phyloP scores from a whole-genome alignment of 2,329 filamentous ascomycete genomes.

The Clarireedia hainanense region DNA sequence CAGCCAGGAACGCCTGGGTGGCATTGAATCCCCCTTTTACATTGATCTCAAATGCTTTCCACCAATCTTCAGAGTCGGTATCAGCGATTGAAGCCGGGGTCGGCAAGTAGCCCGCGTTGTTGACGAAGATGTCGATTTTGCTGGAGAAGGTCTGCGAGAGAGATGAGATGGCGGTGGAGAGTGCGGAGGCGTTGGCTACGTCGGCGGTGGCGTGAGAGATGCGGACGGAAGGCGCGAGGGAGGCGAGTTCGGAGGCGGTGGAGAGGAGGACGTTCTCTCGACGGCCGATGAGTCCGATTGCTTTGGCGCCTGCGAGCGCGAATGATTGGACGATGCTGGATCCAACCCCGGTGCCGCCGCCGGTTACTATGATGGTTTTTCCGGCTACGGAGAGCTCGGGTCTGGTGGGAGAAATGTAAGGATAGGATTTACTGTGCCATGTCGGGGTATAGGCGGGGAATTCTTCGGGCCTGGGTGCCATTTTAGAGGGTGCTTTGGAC shows the following conservation, averaged over 20 bases:
- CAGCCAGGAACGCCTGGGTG: constrained; percentile 25
- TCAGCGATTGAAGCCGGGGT: constrained; percentile 23
- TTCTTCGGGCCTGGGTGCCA: background rate
- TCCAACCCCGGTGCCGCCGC: constrained; percentile 18
- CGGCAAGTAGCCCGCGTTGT: constrained; percentile 30
- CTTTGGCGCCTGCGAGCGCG: constrained; percentile 20
- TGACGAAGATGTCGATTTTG: constrained; percentile 33
- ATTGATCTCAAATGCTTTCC: constrained; percentile 30
- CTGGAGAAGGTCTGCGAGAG: background rate
- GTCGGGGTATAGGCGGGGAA: constrained; percentile 11
- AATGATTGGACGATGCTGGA: constrained; percentile 11
- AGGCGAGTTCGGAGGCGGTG: constrained; percentile 7
- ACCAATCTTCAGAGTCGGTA: constrained; percentile 26
- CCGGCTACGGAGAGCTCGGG: constrained; percentile 9
- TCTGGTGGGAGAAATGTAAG: constrained; percentile 24
- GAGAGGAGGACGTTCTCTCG: constrained; percentile 7
- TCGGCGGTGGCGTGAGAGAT: constrained; percentile 21
- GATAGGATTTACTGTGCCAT: constrained; percentile 26
- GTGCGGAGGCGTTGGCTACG: constrained; percentile 15
- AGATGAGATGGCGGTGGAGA: background rate
- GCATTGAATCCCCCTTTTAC: constrained; percentile 28
- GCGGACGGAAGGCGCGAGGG: constrained; percentile 8
- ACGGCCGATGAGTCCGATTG: constrained; percentile 24
- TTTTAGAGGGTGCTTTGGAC: background rate
- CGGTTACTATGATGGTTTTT: constrained; percentile 13